Evolutionary conservation across 176 grass and related monocot genomes (phyloP), one percentile per base, ranked within the genome.

Genomic region (Eragrostis nindensis): DNA sequence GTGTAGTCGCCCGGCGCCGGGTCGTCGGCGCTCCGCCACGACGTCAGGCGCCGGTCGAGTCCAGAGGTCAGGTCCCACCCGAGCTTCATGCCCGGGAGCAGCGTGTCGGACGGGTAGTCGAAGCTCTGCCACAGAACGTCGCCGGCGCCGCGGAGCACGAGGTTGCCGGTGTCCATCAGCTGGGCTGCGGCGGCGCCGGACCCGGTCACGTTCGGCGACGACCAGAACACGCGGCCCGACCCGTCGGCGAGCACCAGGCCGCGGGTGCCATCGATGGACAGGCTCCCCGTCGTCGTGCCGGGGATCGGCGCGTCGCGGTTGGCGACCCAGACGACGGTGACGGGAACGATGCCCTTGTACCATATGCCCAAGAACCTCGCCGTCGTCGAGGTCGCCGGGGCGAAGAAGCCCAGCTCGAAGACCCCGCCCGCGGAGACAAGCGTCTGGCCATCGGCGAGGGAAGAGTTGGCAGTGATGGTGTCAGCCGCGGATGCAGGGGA

Each of bases 401-500:
- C 30, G 65, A 97, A 94, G 89, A 97, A 94, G 15, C 94, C 94
- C 3, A 97, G 87, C 50, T 80, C 72, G 73, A 92, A 97, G 8
- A 53, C 65, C 7, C 77, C 60, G 0, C 52, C 65, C 1, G 92
- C 54, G 0, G 94, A 94, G 49, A 97, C 59, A 10, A 97, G 73
- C 24, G 56, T 92, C 50, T 88, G 63, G 25, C 72, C 80, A 18
- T 80, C 77, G 69, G 66, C 61, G 65, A 86, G 74, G 40, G 84
- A 74, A 4, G 89, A 73, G 72, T 83, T 64, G 5, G 62, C 18
- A 1, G 78, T 36, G 57, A 94, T 71, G 36, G 62, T 70, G 13
- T 94, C 86, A 27, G 7, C 52, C 4, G 84, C 82, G 24, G 80
- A 19, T 47, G 69, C 43, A 18, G 50, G 7, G 60, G 32, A 36